Conservation (phyloP, 345 rosid species). For the Bretschneidera sinensis region DNA sequence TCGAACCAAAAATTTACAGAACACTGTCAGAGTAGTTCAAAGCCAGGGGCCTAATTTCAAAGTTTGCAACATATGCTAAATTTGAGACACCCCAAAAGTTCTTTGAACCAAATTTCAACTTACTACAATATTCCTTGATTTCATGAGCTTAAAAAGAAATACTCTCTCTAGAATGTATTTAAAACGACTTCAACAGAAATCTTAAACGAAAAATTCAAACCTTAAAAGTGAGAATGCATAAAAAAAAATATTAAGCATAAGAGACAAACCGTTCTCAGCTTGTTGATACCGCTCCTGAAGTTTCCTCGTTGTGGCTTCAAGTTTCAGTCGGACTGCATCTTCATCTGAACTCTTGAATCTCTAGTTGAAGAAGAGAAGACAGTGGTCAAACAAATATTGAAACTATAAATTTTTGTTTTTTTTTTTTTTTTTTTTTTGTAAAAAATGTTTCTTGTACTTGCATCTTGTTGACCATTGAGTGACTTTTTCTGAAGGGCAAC, state of each 20-base stretch:
- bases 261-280: conserved; percentile 60
- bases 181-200: neutral
- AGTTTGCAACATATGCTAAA: conserved; percentile 4
- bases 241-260: conserved; percentile 1
- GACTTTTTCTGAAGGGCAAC: conserved; percentile 38
- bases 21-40: too few species aligned
- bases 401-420: too few species aligned
- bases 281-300: conserved; percentile 89
- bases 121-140: neutral
- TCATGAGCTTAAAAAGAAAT: too few species aligned
- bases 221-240: neutral
- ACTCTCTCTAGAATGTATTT: too few species aligned
- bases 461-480: conserved; percentile 45
- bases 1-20: conserved; percentile 10
- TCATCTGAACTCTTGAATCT: conserved; percentile 54
- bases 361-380: conserved; percentile 32
- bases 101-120: neutral
- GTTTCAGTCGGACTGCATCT: conserved; percentile 47
- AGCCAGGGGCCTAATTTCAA: too few species aligned
- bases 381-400: conserved; percentile 15
- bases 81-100: too few species aligned
- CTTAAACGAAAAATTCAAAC: neutral
- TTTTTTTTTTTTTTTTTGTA: too few species aligned
- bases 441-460: conserved; percentile 27
- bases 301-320: conserved; percentile 86